Evolutionary conservation across 352 stramenopile genomes (phyloP).

Genomic region (Phytopythium sindhum): DNA sequence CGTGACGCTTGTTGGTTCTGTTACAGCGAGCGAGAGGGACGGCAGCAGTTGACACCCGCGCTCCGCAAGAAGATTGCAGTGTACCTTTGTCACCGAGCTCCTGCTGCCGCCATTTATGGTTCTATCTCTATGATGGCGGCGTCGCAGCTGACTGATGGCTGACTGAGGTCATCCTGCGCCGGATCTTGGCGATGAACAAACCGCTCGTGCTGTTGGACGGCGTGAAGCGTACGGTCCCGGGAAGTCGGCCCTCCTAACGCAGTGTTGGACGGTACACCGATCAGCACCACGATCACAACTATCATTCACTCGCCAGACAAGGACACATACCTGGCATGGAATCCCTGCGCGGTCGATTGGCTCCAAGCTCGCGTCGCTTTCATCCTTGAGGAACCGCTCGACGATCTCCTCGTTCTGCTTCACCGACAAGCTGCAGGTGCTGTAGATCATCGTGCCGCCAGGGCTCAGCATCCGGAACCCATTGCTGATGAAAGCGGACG

Average conservation of each 20-base stretch:
- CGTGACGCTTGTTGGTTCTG: too few relatives aligned
- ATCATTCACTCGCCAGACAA: background rate
- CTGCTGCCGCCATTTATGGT: background rate
- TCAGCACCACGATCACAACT: background rate
- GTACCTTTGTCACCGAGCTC: background rate
- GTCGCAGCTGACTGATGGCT: background rate
- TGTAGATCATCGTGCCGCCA: slow-evolving; percentile 93
- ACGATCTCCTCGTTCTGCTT: slow-evolving; percentile 95
- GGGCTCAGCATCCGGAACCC: slow-evolving; percentile 86
- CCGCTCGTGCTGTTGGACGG: slow-evolving; percentile 67
- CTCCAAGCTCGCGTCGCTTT: slow-evolving; percentile 30
- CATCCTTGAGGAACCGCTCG: slow-evolving; percentile 57
- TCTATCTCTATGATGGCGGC: background rate
- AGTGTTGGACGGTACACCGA: background rate
- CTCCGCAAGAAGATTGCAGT: too few relatives aligned
- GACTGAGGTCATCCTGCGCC: slow-evolving; percentile 14
- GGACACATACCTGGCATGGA: slow-evolving; percentile 39
- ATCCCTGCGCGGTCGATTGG: slow-evolving; percentile 34
- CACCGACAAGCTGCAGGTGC: slow-evolving; percentile 91
- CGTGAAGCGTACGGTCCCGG: slow-evolving; percentile 66
- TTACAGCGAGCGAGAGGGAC: too few relatives aligned
- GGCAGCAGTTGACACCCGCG: too few relatives aligned
- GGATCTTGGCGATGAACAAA: slow-evolving; percentile 69
- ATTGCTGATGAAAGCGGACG: slow-evolving; percentile 26
- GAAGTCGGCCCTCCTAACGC: slow-evolving; percentile 38